Evolutionary conservation across 495 filamentous ascomycete genomes (phyloP), one percentile per base, ranked within the genome.

Genomic region (Tuber microsphaerosporum): DNA sequence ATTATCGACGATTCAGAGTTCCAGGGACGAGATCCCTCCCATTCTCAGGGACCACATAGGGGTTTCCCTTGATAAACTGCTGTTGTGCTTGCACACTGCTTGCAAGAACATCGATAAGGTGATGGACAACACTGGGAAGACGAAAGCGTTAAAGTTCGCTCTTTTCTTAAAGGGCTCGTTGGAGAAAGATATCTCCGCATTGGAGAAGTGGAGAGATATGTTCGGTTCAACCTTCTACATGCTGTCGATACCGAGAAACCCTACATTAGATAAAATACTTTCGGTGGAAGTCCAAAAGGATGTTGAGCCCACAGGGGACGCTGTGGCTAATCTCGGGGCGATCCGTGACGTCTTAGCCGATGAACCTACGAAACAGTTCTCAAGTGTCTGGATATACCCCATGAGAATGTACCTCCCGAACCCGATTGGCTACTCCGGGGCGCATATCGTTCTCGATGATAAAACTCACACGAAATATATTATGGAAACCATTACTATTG

Each of bases 221-320:
- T 81, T 81, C 34, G 83, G 86, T 45, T 84, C 81, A 10, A 74
- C 82, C 5, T 87, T 85, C 85, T 84, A 85, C 43, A 77, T 87
- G 20, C 79, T 87, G 46, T 77, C 84, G 56, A 80, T 76, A 43
- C 85, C 84, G 31, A 73, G 75, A 10, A 79, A 79, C 70, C 74
- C 80, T 0, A 45, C 70, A 16, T 77, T 86, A 45, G 85, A 87
- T 70, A 48, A 75, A 43, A 20, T 78, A 20, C 75, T 85, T 34
- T 68, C 71, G 42, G 16, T 70, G 76, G 45, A n/a, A 65, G 74
- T 42, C 37, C 51, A 26, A 69, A 22, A n/a, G 5, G 0, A 39
- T 17, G 44, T 61, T 43, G 73, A 77, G 73, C 76, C 69, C 26
- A n/a, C 10, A 44, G 56, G 45, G n/a, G 71, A 17, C 10, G 73